Percentiles rank a stretch among this genome's conserved stretches.
phyloP scores from a whole-genome alignment of 2,329 filamentous ascomycete genomes.

The Dendrostoma leiphaemia region DNA sequence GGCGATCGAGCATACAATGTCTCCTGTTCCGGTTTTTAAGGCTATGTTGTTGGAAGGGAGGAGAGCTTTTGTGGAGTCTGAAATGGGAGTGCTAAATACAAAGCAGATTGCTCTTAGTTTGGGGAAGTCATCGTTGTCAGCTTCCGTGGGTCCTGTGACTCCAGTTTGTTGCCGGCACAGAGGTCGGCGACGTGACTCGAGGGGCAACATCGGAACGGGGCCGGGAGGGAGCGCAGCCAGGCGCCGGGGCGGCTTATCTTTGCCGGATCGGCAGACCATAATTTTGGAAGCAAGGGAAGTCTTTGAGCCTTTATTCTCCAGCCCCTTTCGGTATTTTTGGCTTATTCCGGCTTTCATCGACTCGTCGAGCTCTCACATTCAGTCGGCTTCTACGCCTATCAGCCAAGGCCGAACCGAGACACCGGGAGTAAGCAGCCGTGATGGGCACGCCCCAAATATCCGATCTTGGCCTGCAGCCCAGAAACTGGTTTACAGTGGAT shows the following conservation, averaged over 20 bases:
- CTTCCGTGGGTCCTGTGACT: neutral
- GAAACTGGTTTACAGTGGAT: constrained; percentile 10
- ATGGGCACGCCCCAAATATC: neutral
- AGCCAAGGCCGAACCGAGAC: neutral
- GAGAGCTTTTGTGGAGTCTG: neutral
- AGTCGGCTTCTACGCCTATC: neutral
- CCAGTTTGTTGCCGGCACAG: neutral
- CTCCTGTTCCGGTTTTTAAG: neutral
- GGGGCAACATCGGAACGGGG: too few species aligned
- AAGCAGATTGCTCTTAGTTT: too few species aligned
- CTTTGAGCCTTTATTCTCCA: neutral
- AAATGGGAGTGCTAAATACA: too few species aligned
- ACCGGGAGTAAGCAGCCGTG: neutral
- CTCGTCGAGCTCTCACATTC: neutral
- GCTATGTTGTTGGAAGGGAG: neutral
- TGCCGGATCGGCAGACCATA: neutral
- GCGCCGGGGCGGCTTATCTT: neutral
- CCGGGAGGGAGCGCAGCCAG: neutral
- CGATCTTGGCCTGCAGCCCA: neutral
- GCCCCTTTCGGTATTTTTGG: neutral
- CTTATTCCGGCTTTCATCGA: neutral
- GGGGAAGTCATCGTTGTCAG: neutral
- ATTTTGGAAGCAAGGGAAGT: neutral
- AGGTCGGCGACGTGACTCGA: neutral
- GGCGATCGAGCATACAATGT: neutral